Base-by-base conservation (phyloP, 306 rosid species). In the Prunus salicina region DNA sequence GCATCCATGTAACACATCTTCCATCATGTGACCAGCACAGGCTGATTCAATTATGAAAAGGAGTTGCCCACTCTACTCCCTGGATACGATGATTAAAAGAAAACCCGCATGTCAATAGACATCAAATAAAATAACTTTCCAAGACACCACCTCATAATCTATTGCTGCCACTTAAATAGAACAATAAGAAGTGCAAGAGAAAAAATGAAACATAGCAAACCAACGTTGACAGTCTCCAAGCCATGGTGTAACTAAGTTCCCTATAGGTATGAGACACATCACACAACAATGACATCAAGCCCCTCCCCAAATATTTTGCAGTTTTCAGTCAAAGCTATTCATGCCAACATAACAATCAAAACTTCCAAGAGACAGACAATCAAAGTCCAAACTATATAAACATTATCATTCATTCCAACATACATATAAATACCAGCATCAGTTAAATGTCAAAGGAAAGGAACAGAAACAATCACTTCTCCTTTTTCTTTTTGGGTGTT, bases 31-130 rank as follows among this genome's bases (percentile, higher is more conserved):
- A 79, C 80, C 83, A 79, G 81, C 80, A 83, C 73, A 83, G 75
- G 86, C 81, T 70, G 75, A 75, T 79, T 74, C 83, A 79, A 65
- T 71, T 71, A 80, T 77, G 78, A 84, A 84, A 77, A 80, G 78
- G 73, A 68, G 75, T 74, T 73, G 79, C 78, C 78, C 64, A 76
- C 73, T 72, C 80, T 76, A 84, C 72, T 67, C 70, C 87, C 87
- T 84, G 87, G 78, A 84, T 80, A 74, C 47, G 78, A 81, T 45
- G 79, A 77, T 73, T 76, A 68, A 80, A 69, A 77, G 72, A 76
- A 77, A 62, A 80, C 69, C 77, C 25, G 46, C n/a, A 73, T 60
- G 69, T 73, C 77, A 73, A 73, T 61, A 60, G 58, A 73, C 68
- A 60, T 68, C 68, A 76, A 76, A 77, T 43, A 82, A 82, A 20